These are phyloP conservation scores for Aphanomyces astaci DNA, from an alignment of 352 stramenopile genomes.

Conservation along the genomic window DNA sequence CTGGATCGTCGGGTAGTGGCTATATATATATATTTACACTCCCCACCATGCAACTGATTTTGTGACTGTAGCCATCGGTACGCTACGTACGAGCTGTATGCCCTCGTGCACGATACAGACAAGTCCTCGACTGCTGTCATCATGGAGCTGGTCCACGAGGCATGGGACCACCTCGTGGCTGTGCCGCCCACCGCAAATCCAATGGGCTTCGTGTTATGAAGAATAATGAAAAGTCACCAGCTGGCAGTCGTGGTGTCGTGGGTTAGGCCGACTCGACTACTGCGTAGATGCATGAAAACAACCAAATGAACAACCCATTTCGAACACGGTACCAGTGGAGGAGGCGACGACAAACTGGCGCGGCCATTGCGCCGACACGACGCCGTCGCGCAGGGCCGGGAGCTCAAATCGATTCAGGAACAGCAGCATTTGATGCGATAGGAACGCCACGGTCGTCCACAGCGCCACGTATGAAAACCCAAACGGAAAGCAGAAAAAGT, in stretches of 20 bases:
- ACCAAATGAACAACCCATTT: background rate
- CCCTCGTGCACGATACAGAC: background rate
- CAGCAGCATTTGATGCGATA: constrained; percentile 53
- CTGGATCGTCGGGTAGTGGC: background rate
- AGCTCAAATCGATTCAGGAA: constrained; percentile 68
- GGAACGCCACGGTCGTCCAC: constrained; percentile 28
- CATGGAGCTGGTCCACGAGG: background rate
- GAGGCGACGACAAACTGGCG: constrained; percentile 16
- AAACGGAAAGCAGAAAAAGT: constrained; percentile 91
- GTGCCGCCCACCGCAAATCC: background rate
- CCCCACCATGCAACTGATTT: background rate
- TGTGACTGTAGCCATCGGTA: background rate
- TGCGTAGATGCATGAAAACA: too few species aligned
- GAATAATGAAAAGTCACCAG: too few species aligned
- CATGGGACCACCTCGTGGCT: background rate
- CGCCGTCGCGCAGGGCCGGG: constrained; percentile 39
- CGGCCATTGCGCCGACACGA: constrained; percentile 31
- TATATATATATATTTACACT: background rate
- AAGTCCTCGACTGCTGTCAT: background rate
- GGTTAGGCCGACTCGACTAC: too few species aligned
- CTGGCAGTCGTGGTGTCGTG: too few species aligned
- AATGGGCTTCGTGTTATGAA: too few species aligned
- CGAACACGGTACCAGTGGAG: background rate
- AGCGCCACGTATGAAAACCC: constrained; percentile 90
- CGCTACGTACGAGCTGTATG: constrained; percentile 10